phyloP scores from a whole-genome alignment of 2,329 filamentous ascomycete genomes.

The Coccinonectria pachysandricola region DNA sequence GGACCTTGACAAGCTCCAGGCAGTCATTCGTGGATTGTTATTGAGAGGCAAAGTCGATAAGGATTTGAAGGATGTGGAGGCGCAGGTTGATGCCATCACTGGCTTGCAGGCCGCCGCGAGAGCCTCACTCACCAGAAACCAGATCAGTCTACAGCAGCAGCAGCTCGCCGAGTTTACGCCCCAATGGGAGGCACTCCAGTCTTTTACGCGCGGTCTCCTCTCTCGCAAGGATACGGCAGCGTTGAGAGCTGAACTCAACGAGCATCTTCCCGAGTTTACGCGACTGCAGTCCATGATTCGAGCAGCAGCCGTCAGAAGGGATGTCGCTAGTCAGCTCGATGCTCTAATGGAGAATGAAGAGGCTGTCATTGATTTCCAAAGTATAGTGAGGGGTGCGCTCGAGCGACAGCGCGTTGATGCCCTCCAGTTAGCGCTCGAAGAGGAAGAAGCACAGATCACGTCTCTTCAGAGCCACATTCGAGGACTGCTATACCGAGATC shows the following conservation, averaged over 20 bases:
- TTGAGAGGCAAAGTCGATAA: conserved; percentile 45
- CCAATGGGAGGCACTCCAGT: conserved; percentile 37
- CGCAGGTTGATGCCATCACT: conserved; percentile 38
- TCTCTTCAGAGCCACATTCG: conserved; percentile 57
- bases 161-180: conserved; percentile 39
- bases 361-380: conserved; percentile 44
- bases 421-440: conserved; percentile 45
- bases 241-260: conserved; percentile 37
- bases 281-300: conserved; percentile 42
- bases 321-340: conserved; percentile 37
- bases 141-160: conserved; percentile 40
- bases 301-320: conserved; percentile 42
- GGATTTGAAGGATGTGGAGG: conserved; percentile 41
- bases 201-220: conserved; percentile 35
- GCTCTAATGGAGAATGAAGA: conserved; percentile 35
- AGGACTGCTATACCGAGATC: conserved; percentile 53
- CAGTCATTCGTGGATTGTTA: conserved; percentile 56
- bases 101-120: conserved; percentile 57
- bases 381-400: conserved; percentile 50
- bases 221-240: conserved; percentile 34
- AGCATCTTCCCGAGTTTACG: conserved; percentile 33
- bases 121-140: conserved; percentile 48
- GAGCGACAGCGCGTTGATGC: conserved; percentile 38
- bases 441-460: conserved; percentile 45
- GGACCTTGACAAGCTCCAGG: conserved; percentile 51